Evolutionary conservation across 345 rosid genomes (phyloP), one percentile per base, ranked within the genome.

Genomic region (Aquilaria yunnanensis): DNA sequence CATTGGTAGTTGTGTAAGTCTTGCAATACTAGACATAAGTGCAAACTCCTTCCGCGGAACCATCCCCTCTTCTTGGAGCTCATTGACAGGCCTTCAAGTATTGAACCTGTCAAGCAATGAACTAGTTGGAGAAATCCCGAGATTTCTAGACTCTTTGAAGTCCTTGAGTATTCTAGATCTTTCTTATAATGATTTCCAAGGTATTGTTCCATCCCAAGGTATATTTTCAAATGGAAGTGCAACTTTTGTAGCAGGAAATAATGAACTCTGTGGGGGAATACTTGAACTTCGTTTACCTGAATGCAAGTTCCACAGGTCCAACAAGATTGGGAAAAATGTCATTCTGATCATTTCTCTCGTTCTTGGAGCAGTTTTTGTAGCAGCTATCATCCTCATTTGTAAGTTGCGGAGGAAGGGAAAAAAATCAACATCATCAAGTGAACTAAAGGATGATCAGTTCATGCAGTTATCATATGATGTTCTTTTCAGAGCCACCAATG

Each of bases 111-210:
- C 84, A 9, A 12, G n/a, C 16, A 82, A 82, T 14, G 65, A 73
- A 32, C 48, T 79, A 9, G 62, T 68, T 0, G 75, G 80, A 2
- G 14, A 41, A 8, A 64, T 79, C 59, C 82, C 78, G 0, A n/a
- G 64, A 32, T 67, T 43, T 52, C 12, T 77, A 0, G 58, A 46
- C 12, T 9, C 10, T n/a, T 29, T 70, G 11, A 9, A 0, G 3
- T 54, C 37, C 4, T 61, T 74, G 13, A 2, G 33, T 0, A 14
- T 31, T 7, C 59, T 72, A 55, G 64, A 80, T 47, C 59, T 76
- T 5, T 80, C 88, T 52, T 64, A 58, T 34, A 83, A 83, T 16
- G 30, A 76, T 51, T 71, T 83, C 0, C 80, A 80, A 33, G 83
- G 85, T 4, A 68, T 62, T 37, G 13, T 78, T n/a, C 83, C 80